Evolutionary conservation across 495 filamentous ascomycete genomes (phyloP), one percentile per base, ranked within the genome.

Genomic region (Parachaetomium inaequale): DNA sequence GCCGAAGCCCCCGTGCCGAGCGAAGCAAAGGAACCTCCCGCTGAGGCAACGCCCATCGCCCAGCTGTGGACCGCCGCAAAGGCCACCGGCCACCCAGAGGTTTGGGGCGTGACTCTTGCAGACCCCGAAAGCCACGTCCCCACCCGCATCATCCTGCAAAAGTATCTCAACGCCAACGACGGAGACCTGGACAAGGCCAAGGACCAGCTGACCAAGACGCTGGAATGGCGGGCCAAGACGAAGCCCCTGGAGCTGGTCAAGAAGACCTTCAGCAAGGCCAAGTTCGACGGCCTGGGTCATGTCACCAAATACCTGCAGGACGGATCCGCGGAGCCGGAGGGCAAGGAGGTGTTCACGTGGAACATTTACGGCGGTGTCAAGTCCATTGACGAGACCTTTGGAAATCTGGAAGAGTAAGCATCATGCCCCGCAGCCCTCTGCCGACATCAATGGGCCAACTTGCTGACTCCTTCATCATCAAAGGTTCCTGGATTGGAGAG

Each of bases 131-230:
- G 68, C 6, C 82, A 89, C 67, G 77, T 92, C 46, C 86, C 84
- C 47, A 93, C 87, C n/a, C 84, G 85, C 67, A 85, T 95, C 62
- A 82, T 96, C 49, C 74, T 96, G 55, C 91, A 95, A 69, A 96
- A 96, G 77, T 96, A 92, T 75, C 84, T 96, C 32, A 88, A 92
- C 59, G 92, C 92, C 66, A 96, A 95, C 69, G 82, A 86, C 51
- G 88, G 89, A 46, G 85, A 93, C 65, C 68, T 92, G 3, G 77
- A 76, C 55, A 84, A 85, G 63, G 91, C 92, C 3, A 83, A 84
- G 64, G 81, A 85, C 32, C 92, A 96, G 76, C 83, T 96, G 26
- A 81, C 75, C 63, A 86, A 87, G 68, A 91, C 92, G 2, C 77
- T 96, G 14, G 80, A 88, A 52, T 96, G 91, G 91, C 85, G 92